A percentile compares a stretch with the other conserved stretches of the same genome.
These are phyloP conservation scores for Scortechinia acanthostroma DNA, from an alignment of 2,329 filamentous ascomycete genomes.

Conservation along the genomic window DNA sequence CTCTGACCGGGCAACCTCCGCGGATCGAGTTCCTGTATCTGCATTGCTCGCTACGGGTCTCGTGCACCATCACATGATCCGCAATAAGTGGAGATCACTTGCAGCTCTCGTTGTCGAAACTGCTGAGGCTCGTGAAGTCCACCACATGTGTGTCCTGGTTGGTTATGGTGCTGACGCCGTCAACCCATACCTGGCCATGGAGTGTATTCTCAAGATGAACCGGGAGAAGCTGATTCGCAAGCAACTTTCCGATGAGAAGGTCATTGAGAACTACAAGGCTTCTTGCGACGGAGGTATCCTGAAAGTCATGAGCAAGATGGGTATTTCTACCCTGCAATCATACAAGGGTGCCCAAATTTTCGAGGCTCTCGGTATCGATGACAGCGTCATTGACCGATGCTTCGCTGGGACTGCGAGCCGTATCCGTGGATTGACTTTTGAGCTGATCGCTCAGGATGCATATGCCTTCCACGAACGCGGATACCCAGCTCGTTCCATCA, in stretches of 20 bases:
- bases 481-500: conserved; percentile 74
- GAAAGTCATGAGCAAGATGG: conserved; percentile 99
- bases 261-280: conserved; percentile 94
- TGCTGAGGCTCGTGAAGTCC: conserved; percentile 90
- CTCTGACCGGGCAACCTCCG: conserved; percentile 79
- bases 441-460: conserved; percentile 85
- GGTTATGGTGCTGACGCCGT: conserved; percentile 92
- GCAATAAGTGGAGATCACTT: conserved; percentile 90
- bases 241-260: conserved; percentile 71
- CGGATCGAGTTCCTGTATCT: conserved; percentile 78
- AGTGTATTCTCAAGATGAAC: conserved; percentile 95
- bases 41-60: conserved; percentile 82
- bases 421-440: conserved; percentile 89
- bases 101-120: conserved; percentile 84
- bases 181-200: conserved; percentile 90
- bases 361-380: conserved; percentile 87
- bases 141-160: conserved; percentile 97
- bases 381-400: conserved; percentile 84
- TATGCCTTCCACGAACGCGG: conserved; percentile 93
- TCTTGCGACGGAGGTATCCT: conserved; percentile 93
- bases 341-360: conserved; percentile 99
- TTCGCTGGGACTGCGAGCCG: conserved; percentile 91
- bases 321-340: conserved; percentile 88
- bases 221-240: conserved; percentile 88
- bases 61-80: conserved; percentile 90